Evolutionary conservation across 1,284 basidiomycete species (phyloP), one percentile per base, ranked within the genome.

Genomic region (Heterobasidion irregulare): DNA sequence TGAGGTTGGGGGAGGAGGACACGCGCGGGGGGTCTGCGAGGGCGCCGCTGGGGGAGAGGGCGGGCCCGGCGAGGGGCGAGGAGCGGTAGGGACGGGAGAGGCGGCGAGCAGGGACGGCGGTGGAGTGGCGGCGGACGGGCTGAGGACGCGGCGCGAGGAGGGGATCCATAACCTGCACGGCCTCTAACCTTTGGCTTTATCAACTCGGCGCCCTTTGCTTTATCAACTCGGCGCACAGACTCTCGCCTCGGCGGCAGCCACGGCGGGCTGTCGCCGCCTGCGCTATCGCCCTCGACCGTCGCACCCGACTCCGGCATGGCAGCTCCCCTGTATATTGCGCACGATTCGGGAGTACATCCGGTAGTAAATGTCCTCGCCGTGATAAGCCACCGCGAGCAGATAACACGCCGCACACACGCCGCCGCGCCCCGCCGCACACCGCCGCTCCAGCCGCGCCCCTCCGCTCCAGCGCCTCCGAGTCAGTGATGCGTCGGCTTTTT

Each of bases 21-120:
- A 57, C 3, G 58, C 58, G 8, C 58, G 38, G 2, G 59, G 58
- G 18, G 59, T 54, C 38, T 53, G 54, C 51, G 46, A 59, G 54
- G 6, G 57, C 57, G 19, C 58, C 63, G 36, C 64, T 63, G 18
- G 52, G 55, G 19, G 59, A 47, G 50, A 61, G 56, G 1, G 63
- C 65, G 13, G 66, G 65, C 1, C 66, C 66, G 2, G 66, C 66
- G 33, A 68, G 63, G 0, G 66, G 66, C 16, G 66, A 68, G 5
- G 65, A 66, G 45, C 65, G 64, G 8, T 62, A 55, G 2, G 64
- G 65, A 10, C 65, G 62, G 4, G 60, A 54, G 15, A 56, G 52
- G 32, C 58, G 61, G 4, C 58, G 54, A 18, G 58, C 44, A 10
- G 59, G 58, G 35, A 59, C 48, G 43, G 57, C 55, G 8, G 59